phyloP scores from a whole-genome alignment of 306 rosid genomes.

The Ziziphus jujuba region DNA sequence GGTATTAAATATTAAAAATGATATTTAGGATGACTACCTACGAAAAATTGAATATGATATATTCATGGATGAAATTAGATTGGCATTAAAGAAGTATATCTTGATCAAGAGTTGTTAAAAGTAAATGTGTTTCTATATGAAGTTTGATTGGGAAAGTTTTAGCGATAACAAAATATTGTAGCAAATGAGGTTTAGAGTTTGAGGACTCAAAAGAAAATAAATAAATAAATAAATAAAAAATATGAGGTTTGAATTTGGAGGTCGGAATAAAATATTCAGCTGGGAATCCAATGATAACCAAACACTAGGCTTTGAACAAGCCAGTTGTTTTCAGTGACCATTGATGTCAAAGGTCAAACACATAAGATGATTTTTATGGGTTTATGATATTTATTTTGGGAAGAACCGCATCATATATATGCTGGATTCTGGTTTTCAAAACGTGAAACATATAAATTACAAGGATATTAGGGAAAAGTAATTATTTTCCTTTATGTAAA shows the following conservation, averaged over 20 bases:
- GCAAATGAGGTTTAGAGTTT: neutral
- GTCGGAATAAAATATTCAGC: neutral
- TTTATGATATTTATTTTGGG: neutral
- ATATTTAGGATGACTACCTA: conserved; percentile 14
- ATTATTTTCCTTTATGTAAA: neutral
- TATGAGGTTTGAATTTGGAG: neutral
- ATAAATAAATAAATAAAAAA: too few species aligned
- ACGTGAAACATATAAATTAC: too few species aligned
- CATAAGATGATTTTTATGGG: conserved; percentile 18
- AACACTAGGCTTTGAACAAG: conserved; percentile 28
- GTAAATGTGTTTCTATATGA: neutral
- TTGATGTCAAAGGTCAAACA: conserved; percentile 27
- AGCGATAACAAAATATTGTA: neutral
- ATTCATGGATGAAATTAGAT: conserved; percentile 33
- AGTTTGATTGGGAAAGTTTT: conserved; percentile 11
- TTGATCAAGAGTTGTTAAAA: conserved; percentile 3
- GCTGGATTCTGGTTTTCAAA: too few species aligned
- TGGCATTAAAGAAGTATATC: conserved; percentile 23
- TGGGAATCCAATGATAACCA: conserved; percentile 1
- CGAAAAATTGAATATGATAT: conserved; percentile 12
- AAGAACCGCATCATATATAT: neutral
- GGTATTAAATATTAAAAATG: conserved; percentile 33
- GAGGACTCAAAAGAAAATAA: too few species aligned
- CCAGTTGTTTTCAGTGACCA: conserved; percentile 36
- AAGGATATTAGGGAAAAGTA: neutral